Base-by-base conservation (phyloP, 2,329 filamentous ascomycete genomes). In the Penicillium sp. region DNA sequence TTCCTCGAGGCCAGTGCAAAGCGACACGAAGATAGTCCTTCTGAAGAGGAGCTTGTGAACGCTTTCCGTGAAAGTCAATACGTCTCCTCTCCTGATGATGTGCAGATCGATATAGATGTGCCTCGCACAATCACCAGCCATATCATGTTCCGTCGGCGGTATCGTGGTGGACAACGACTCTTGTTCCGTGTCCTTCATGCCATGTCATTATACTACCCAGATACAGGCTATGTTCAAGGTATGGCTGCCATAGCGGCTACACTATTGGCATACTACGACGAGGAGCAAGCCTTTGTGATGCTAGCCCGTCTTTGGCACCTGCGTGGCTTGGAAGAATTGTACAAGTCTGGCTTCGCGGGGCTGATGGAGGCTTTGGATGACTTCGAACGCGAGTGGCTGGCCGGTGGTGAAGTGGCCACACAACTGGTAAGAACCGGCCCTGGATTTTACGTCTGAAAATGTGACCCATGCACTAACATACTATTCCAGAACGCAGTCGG, bases 91-190 rank as follows among this genome's bases (percentile, higher is more conserved):
- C 87, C 91, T 0, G 94, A 99, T 69, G 94, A 99, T 72, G 87
- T 93, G 22, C 94, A 99, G 75, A 99, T 99, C 66, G 94, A 99
- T 72, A 85, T 97, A 42, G 94, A 99, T 72, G 94, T 99, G 18
- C 94, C 94, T 1, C 84, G 94, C 51, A 97, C 94, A 4, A 96
- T 99, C 72, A 95, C 86, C 72, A 86, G 89, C 59, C 94, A 99
- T 75, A 93, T 99, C 73, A 97, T 99, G 93, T 99, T 99, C 71
- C 86, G 94, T 44, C 84, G 86, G 60, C 84, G 94, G 49, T 99
- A 99, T 75, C 85, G 91, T 23, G 94, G 94, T 57, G 94, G 93
- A 1, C 93, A 99, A 73, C 85, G 94, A 42, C 79, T 97, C 14
- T 80, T 99, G 2, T 99, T 99, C 75, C 86, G 94, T 49, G 92